Evolutionary conservation across 495 filamentous ascomycete species (phyloP).

Genomic region (Clohesyomyces aquaticus): DNA sequence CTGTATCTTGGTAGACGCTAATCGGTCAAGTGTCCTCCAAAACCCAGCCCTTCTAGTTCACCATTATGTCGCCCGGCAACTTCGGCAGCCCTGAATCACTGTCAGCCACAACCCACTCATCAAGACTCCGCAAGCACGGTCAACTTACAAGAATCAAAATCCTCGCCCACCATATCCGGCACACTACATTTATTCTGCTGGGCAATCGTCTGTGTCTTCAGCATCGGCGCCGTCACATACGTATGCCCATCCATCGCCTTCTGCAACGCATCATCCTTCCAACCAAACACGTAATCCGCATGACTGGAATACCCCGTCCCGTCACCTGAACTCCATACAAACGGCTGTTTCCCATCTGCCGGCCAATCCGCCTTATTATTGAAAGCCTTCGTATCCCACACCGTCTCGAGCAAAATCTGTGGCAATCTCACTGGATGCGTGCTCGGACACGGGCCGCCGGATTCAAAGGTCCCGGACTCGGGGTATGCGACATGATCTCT

Average conservation of each 20-base stretch:
- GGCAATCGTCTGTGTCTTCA: conserved; percentile 35
- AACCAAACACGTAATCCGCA: conserved; percentile 53
- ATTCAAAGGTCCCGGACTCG: conserved; percentile 36
- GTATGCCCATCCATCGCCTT: conserved; percentile 45
- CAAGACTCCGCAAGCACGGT: too few relatives aligned
- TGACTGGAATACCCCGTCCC: conserved; percentile 50
- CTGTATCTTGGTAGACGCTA: too few relatives aligned
- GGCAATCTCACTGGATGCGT: conserved; percentile 39
- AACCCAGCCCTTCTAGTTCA: too few relatives aligned
- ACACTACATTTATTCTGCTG: conserved; percentile 34
- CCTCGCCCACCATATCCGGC: conserved; percentile 23
- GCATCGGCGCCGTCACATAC: conserved; percentile 14
- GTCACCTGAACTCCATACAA: conserved; percentile 39
- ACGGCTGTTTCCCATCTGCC: conserved; percentile 39
- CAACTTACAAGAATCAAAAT: conserved; percentile 31
- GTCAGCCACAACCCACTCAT: too few relatives aligned
- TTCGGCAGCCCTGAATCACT: too few relatives aligned
- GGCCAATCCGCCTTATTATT: conserved; percentile 40
- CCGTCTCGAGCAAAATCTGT: conserved; percentile 38
- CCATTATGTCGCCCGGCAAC: too few relatives aligned
- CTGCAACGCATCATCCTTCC: conserved; percentile 54
- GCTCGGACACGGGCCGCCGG: conserved; percentile 29
- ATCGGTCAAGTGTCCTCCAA: too few relatives aligned
- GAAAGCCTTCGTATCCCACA: conserved; percentile 39
- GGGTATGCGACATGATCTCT: conserved; percentile 34